phyloP scores from a whole-genome alignment of 768 basidiomycete species.

The Omphalotus guepiniiformis region DNA sequence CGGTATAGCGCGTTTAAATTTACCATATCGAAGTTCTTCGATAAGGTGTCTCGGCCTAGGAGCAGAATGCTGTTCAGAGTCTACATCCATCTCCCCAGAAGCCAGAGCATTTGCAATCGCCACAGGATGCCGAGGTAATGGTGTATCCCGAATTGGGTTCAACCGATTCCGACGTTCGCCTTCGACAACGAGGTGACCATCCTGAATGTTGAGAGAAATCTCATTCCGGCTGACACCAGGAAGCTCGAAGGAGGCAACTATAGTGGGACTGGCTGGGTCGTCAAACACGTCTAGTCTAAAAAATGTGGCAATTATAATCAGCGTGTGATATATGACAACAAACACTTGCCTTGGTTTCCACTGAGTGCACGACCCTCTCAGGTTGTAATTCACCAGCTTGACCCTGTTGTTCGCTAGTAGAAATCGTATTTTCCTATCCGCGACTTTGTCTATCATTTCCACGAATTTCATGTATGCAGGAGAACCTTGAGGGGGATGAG shows the following conservation, averaged over 20 bases:
- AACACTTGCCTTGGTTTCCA: no score
- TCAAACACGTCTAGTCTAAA: constrained; percentile 1
- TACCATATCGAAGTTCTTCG: constrained; percentile 2
- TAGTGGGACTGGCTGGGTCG: not conserved
- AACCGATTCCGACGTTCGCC: not conserved
- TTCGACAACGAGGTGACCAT: not conserved
- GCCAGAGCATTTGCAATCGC: not conserved
- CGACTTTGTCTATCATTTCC: no score
- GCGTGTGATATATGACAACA: no score
- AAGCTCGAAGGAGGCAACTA: constrained; percentile 2
- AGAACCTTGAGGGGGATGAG: no score
- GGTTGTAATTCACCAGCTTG: no score
- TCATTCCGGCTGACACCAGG: constrained; percentile 3
- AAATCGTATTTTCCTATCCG: no score
- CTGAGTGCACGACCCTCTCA: no score
- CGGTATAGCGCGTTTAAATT: constrained; percentile 2
- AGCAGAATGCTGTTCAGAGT: not conserved
- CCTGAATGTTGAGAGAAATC: not conserved
- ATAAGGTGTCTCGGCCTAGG: not conserved
- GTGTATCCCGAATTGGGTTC: not conserved
- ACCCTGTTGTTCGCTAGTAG: no score
- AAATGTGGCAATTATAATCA: no score
- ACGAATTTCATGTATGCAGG: no score
- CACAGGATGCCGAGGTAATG: not conserved
- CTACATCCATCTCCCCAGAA: not conserved